phyloP scores from a whole-genome alignment of 768 basidiomycete genomes.

The Lactarius sp. region DNA sequence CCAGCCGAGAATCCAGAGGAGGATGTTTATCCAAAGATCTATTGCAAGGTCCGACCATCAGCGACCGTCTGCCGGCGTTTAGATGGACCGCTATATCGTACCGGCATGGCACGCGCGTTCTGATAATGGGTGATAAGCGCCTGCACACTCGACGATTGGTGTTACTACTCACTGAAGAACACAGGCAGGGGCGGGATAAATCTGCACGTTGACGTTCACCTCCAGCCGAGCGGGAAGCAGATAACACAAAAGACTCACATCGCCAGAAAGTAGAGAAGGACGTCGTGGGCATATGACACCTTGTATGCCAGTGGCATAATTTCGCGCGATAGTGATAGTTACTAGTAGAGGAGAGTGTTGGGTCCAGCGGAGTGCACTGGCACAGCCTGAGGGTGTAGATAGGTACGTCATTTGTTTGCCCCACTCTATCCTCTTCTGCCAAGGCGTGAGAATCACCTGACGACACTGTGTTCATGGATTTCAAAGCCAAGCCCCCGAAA shows the following conservation, averaged over 20 bases:
- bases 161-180: slow-evolving; percentile 32
- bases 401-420: no score
- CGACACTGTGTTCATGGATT: no score
- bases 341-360: no score
- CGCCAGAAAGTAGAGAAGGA: slow-evolving; percentile 33
- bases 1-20: slow-evolving; percentile 42
- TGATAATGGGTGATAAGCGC: slow-evolving; percentile 3
- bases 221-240: background rate
- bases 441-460: no score
- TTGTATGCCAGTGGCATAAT: slow-evolving; percentile 15
- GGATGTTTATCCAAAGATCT: slow-evolving; percentile 39
- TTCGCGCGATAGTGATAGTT: background rate
- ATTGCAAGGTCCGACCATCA: background rate
- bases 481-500: no score
- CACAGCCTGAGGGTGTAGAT: no score
- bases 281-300: slow-evolving; percentile 28
- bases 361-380: no score
- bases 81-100: slow-evolving; percentile 4
- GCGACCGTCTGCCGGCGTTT: no score
- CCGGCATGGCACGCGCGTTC: slow-evolving; percentile 30
- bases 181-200: slow-evolving; percentile 34
- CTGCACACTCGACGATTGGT: background rate
- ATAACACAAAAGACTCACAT: slow-evolving; percentile 27
- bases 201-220: slow-evolving; percentile 15
- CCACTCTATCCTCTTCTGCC: no score